Evolutionary conservation across 169 alveolate genomes (phyloP), one percentile per base, ranked within the genome.

Genomic region (Plasmodium berghei): DNA sequence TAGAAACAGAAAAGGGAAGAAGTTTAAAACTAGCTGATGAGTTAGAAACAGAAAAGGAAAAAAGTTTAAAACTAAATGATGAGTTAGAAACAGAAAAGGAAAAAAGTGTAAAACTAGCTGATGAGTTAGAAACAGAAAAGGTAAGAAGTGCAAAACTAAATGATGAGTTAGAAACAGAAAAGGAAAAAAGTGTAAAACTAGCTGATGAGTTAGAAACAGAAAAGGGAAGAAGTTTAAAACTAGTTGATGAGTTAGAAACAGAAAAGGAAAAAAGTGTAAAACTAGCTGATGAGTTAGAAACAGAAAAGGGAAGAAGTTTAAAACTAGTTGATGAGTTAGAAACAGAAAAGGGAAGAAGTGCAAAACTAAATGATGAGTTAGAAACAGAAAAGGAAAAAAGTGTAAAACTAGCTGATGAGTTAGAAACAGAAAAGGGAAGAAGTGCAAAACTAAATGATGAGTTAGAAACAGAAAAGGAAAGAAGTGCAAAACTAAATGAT

Each of bases 391-490:
- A 75, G 18, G 69, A 46, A 6, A 71, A 20, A 16, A 22, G 66
- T 10, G 62, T 1, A 3, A 49, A 63, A 55, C 42, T 49, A 22
- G 18, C n/a, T 6, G 48, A 62, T n/a, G 85, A 89, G 10, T 40
- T 89, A n/a, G 85, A 49, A 5, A 20, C 28, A 26, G 49, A 71
- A 24, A 88, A 73, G 54, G 72, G 64, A 71, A 46, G 20, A 4
- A 16, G 49, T 12, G 16, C 42, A 28, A 62, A 70, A 64, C 9
- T 64, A 5, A 64, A 73, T 55, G 54, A 46, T 1, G 87, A 83
- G 16, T 49, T 91, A 52, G 89, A 28, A 14, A 24, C 18, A n/a
- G 86, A 67, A 58, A 74, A 28, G 58, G 67, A 72, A 56, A 75
- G 48, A n/a, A 75, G 72, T 4, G 3, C 49, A 9, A 22, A 67